Percentiles rank a stretch among this genome's conserved stretches.
Conservation (phyloP, 2,329 filamentous ascomycete genomes). For the Ilyonectria sp. region DNA sequence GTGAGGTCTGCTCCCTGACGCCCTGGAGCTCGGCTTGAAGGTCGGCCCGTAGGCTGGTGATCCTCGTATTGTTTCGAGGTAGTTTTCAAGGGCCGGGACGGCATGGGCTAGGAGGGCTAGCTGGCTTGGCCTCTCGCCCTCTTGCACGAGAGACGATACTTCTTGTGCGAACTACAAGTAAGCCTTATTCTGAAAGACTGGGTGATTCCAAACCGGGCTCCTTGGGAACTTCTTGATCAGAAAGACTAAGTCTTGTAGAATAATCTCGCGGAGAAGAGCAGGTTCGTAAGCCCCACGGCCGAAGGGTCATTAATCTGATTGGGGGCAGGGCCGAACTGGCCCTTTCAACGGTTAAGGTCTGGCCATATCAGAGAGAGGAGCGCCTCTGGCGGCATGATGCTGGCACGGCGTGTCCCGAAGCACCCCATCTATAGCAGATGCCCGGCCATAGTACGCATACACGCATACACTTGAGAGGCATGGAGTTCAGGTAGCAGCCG, state of each 20-base stretch:
- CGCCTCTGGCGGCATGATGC: too few species aligned
- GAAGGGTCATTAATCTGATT: neutral
- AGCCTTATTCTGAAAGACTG: constrained; percentile 8
- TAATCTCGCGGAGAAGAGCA: neutral
- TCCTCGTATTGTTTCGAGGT: neutral
- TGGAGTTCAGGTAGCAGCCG: too few species aligned
- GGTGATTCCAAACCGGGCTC: constrained; percentile 2
- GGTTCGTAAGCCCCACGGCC: neutral
- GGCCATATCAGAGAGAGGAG: neutral
- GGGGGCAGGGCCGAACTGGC: constrained; percentile 1
- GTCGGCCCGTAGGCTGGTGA: neutral
- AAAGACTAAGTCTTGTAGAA: neutral
- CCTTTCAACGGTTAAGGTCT: neutral
- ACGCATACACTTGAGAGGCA: too few species aligned
- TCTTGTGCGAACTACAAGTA: constrained; percentile 2
- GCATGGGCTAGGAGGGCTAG: constrained; percentile 2
- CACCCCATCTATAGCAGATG: neutral
- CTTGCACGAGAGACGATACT: constrained; percentile 1
- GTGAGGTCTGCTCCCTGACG: constrained; percentile 1
- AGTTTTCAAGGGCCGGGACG: neutral
- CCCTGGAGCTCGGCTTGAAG: neutral
- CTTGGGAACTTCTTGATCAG: constrained; percentile 1
- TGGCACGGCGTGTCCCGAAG: neutral
- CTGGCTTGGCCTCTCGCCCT: constrained; percentile 4
- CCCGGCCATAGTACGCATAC: too few species aligned